Base-by-base conservation (phyloP, 2,329 filamentous ascomycete genomes). In the Helotiales sp. region DNA sequence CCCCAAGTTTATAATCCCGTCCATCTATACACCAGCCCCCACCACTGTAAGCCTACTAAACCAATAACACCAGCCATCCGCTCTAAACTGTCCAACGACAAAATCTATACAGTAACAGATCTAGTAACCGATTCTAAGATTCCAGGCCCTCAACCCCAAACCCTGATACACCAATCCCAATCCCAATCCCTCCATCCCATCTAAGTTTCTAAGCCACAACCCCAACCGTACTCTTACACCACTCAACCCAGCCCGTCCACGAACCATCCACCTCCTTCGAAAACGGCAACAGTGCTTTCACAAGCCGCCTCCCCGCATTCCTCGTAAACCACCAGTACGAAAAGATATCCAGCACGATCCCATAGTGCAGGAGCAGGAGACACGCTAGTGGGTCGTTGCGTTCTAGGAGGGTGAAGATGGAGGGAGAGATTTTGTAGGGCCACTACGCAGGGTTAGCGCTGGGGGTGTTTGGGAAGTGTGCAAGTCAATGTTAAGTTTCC, bases 241-340 rank as follows among this genome's bases (percentile, higher is more conserved):
- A 64, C 24, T 24, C 26, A 2, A 57, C 50, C 17, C 24, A 24
- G 20, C 22, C 22, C 20, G 10, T 50, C 50, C 24, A 49, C 22
- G 49, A n/a, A 6, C 2, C 11, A 37, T 49, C 28, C 40, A 32
- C 52, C 30, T 10, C 26, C 11, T 17, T 34, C 24, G 30, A 22
- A 7, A 20, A 58, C 13, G 37, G 40, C 13, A 58, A 17, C 37
- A 64, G 28, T 4, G 62, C 34, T 7, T n/a, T 40, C 0, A 64
- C 50, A 13, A 64, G n/a, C 3, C 50, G 24, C 34, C 28, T 57
- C 17, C 62, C 62, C 10, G 52, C 62, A 50, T 58, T 43, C 26
- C 28, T 47, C 15, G 62, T 57, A n/a, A 59, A 50, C 62, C 62
- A 64, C 50, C 50, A 49, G 28, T 64, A 37, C 26, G 34, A 20